Evolutionary conservation across 257 asterid species (phyloP), one percentile per base, ranked within the genome.

Genomic region (Dorcoceras hygrometricum): DNA sequence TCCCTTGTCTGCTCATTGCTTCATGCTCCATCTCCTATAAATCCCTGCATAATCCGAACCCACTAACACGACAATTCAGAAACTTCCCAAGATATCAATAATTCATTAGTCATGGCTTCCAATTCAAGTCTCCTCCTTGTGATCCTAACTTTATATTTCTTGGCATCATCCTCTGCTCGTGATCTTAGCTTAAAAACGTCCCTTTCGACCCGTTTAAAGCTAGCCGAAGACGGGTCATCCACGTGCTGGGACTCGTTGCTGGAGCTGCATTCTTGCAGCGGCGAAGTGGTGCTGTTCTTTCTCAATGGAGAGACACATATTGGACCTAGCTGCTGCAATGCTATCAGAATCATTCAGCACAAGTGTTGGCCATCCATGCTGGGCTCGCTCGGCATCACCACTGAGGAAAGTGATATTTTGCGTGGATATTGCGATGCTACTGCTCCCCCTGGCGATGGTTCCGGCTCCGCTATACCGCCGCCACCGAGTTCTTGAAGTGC

Each of bases 361-460:
- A 80, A 88, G 22, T 88, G 96, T 54, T 88, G 91, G 89, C 85
- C 91, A 0, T 70, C 89, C 18, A 86, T 86, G 95, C 77, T 88
- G 3, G 85, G 83, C 12, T 63, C 96, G 6, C 71, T 88, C 23
- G 96, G 96, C n/a, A 77, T 84, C 61, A 80, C 85, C 1, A 4
- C 77, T 0, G 83, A 86, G 69, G 96, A 88, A 58, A 70, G 81
- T 28, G 77, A 81, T 26, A 65, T 86, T 11, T 84, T 88, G 6
- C 82, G 81, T 3, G 96, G 96, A 58, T 88, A 82, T 28, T 88
- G 95, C 24, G 96, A 82, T 10, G 86, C 82, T 4, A 14, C 65
- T 58, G 32, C 29, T 8, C 66, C 51, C n/a, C 26, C 4, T 3
- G 46, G 24, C 16, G 18, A 9, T 7, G 59, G 23, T 60, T 3